Evolutionary conservation across 164 flowering plant genomes (phyloP), one percentile per base, ranked within the genome.

Genomic region (Berberis thunbergii): DNA sequence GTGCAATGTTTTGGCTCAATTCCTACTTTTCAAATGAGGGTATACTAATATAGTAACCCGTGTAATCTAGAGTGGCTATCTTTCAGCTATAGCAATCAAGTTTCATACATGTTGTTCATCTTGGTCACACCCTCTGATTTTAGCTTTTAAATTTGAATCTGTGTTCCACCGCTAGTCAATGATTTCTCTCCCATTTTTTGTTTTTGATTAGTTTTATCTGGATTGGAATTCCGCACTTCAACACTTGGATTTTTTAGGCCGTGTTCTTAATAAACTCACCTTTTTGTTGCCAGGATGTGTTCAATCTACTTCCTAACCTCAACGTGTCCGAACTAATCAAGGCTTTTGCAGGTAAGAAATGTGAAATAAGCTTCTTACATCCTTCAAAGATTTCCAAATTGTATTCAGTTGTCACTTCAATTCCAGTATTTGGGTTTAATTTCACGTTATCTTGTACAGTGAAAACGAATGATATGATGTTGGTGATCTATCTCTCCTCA

Each of bases 381-480:
- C 44, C 7, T 13, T 55, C 38, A 7, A 6, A 55, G 60, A 40
- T 26, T 26, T 26, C 26, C 26, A 26, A 26, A 26, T 26, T 26
- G 26, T 26, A 26, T 26, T 26, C 26, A 26, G 26, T 26, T 26
- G 26, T 26, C 26, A 26, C 26, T 26, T 26, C 26, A 26, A 26
- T 26, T 26, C 26, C 26, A 26, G 26, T 26, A 26, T 26, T 26
- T 26, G 26, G 26, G 26, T 26, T 26, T 26, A 26, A 7, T 62
- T 60, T 59, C 2, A 9, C 26, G 1, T 1, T 41, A 59, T 66
- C 62, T 44, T 49, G 13, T 58, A 72, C 89, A 88, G 97, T 90
- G 66, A 94, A 94, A 90, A 88, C 98, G 67, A 94, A 94, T 78
- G 97, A 94, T 68, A 88, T 90, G 98, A 94, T 94, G 98, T 67